phyloP scores from a whole-genome alignment of 306 rosid species.

The Hippophae tibetana region DNA sequence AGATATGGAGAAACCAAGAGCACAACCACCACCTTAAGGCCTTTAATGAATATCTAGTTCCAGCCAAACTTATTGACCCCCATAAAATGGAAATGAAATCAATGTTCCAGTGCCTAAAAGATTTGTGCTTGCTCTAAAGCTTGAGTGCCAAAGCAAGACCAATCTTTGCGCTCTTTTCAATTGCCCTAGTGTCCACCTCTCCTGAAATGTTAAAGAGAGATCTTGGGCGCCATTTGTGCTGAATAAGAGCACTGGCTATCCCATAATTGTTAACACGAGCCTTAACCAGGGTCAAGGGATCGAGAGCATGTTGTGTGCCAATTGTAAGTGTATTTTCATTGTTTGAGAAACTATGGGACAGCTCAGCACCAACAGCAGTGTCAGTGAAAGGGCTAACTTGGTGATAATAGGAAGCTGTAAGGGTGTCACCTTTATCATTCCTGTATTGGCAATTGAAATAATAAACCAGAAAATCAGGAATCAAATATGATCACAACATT shows the following conservation, averaged over 20 bases:
- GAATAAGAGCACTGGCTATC: slow-evolving; percentile 65
- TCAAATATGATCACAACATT: too few species aligned
- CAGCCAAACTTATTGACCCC: slow-evolving; percentile 25
- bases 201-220: slow-evolving; percentile 72
- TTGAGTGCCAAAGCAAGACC: slow-evolving; percentile 83
- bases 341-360: slow-evolving; percentile 67
- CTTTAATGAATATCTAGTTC: slow-evolving; percentile 24
- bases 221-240: slow-evolving; percentile 83
- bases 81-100: slow-evolving; percentile 18
- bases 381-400: slow-evolving; percentile 61
- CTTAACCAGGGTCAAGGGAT: slow-evolving; percentile 72
- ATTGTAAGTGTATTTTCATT: slow-evolving; percentile 63
- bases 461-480: slow-evolving; percentile 1
- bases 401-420: slow-evolving; percentile 78
- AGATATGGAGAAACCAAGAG: slow-evolving; percentile 31
- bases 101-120: slow-evolving; percentile 8
- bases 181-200: slow-evolving; percentile 74
- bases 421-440: slow-evolving; percentile 66
- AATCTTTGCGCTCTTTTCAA: slow-evolving; percentile 82
- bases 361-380: slow-evolving; percentile 93
- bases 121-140: slow-evolving; percentile 32
- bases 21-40: slow-evolving; percentile 29
- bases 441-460: slow-evolving; percentile 24
- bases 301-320: slow-evolving; percentile 81
- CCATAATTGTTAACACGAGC: slow-evolving; percentile 85